Percentiles rank a stretch among this genome's conserved stretches.
phyloP scores from a whole-genome alignment of 768 basidiomycete species.

The Leucocoprinus leucothites region DNA sequence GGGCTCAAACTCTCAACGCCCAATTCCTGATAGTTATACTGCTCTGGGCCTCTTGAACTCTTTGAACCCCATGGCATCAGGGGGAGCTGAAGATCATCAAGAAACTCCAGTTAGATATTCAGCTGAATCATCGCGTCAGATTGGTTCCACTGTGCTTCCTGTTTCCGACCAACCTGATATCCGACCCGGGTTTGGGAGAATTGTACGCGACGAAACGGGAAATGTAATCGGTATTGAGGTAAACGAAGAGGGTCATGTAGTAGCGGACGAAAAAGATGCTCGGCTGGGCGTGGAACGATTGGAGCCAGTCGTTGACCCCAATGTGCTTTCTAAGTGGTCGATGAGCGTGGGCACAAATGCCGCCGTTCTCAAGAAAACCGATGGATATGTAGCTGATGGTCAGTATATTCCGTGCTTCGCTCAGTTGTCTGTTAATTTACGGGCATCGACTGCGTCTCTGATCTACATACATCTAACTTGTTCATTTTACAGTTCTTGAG shows the following conservation, averaged over 20 bases:
- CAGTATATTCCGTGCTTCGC: constrained; percentile 17
- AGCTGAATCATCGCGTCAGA: background rate
- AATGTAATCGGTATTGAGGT: constrained; percentile 72
- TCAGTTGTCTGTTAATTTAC: too few species aligned
- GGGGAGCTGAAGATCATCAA: constrained; percentile 56
- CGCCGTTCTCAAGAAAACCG: constrained; percentile 15
- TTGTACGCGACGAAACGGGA: constrained; percentile 77
- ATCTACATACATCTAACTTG: background rate
- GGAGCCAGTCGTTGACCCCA: constrained; percentile 29
- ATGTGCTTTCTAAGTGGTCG: constrained; percentile 37
- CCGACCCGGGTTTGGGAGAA: constrained; percentile 73
- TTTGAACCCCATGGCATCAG: constrained; percentile 64
- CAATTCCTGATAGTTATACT: constrained; percentile 55
- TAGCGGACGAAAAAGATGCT: constrained; percentile 25
- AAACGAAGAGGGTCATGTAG: constrained; percentile 39
- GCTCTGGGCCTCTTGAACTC: constrained; percentile 70
- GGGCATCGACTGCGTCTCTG: too few species aligned
- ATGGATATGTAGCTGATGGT: constrained; percentile 21
- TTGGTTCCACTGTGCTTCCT: background rate
- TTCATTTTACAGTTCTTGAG: constrained; percentile 54
- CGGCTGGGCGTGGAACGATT: constrained; percentile 38
- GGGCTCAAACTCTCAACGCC: background rate
- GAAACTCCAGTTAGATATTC: constrained; percentile 11
- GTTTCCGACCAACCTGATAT: constrained; percentile 24
- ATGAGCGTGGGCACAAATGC: constrained; percentile 28